Conservation (phyloP, 2,329 filamentous ascomycete genomes). For the Trichoderma sp. region DNA sequence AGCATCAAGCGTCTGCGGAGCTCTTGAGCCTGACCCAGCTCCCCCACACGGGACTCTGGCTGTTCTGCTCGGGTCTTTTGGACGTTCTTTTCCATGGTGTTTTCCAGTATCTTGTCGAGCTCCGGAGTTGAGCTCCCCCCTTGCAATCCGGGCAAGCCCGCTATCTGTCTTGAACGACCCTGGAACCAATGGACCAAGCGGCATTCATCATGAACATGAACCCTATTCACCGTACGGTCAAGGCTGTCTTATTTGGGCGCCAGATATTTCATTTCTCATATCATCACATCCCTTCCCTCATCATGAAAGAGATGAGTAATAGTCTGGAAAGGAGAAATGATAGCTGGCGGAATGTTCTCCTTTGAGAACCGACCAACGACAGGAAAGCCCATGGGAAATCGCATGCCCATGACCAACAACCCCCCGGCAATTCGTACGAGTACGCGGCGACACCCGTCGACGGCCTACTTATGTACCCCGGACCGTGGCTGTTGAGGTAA, state of each 20-base stretch:
- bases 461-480: constrained; percentile 25
- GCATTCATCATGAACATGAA: not conserved
- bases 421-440: constrained; percentile 21
- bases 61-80: not conserved
- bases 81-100: not conserved
- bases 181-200: not conserved
- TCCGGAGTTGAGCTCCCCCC: not conserved
- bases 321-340: not conserved
- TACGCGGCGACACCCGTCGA: constrained; percentile 15
- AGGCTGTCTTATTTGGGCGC: not conserved
- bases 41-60: constrained; percentile 1
- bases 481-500: constrained; percentile 25
- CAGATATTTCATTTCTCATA: not conserved
- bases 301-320: not conserved
- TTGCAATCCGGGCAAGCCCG: not conserved
- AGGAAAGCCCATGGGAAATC: not conserved
- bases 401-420: not conserved
- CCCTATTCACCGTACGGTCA: not conserved
- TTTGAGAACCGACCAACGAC: not conserved
- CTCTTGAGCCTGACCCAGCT: not conserved
- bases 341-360: constrained; percentile 1
- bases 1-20: constrained; percentile 17
- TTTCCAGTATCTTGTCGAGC: not conserved
- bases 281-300: not conserved
- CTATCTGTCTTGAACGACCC: not conserved